Evolutionary conservation across 108 stramenopile genomes (phyloP), one percentile per base, ranked within the genome.

Genomic region (Seminavis robusta): DNA sequence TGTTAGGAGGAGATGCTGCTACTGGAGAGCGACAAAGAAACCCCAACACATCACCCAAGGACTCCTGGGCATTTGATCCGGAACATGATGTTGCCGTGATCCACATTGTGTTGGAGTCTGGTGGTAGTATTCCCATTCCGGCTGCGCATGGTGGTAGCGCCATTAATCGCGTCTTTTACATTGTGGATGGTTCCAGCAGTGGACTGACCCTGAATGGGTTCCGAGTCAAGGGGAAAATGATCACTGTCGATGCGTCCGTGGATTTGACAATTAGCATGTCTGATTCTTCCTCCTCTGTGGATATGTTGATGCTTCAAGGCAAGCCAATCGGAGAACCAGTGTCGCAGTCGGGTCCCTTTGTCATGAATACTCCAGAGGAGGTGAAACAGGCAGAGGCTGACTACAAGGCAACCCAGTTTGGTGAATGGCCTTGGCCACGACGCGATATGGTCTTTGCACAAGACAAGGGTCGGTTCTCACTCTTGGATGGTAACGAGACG

Each of bases 321-420:
- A 79, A 67, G 53, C 81, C 81, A 15, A 83, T 84, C 48, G 70
- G 74, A 26, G 83, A 95, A 65, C 88, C 90, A 1, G 87, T 95
- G 3, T 87, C 72, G 1, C 83, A 84, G 49, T 71, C 83, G 26
- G 94, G 94, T 15, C 94, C 94, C 0, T 95, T 95, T 67, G 94
- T 92, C n/a, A 95, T 95, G 94, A 92, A 91, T 63, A 88, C 86
- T 20, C 56, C 45, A 28, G 49, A 85, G 7, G 94, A 93, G 57
- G 85, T 95, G 39, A 11, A 41, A 17, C 73, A 93, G 54, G 89
- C 92, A 10, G 79, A 84, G 49, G 15, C 20, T 33, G 94, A 95
- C 67, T 95, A 89, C 61, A 66, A 61, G 48, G 36, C 52, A 34
- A 88, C 87, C 1, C 39, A 77, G 53, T 90, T 94, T 69, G 87